Base-by-base conservation (phyloP, 75 land plant species). In the Picea sitchensis region DNA sequence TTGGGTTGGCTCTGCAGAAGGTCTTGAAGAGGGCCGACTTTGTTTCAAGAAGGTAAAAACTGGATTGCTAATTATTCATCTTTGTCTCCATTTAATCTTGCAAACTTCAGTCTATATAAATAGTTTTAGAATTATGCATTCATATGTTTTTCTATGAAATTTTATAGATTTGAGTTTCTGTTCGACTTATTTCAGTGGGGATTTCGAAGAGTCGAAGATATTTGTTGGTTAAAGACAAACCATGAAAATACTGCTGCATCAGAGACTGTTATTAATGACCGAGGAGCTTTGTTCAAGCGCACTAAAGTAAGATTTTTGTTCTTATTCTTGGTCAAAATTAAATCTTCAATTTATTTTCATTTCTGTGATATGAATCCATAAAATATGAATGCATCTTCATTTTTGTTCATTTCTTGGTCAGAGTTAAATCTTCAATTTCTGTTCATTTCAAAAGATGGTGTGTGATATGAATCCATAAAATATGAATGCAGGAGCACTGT, bases 1-100 rank as follows among this genome's bases (percentile, higher is more conserved):
- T 65, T 86, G 88, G 88, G 88, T 86, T 34, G 88, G 88, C 67
- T 86, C 81, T 75, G 86, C 81, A 36, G 88, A 86, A 78, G 88
- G 88, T 14, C 88, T 86, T 75, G 86, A 83, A 58, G 86, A 84
- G 76, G 88, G 88, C 13, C 83, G 88, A 20, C 86, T 34, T 13
- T 86, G 88, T 59, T 77, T 86, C 7, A 86, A 86, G 58, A 86
- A 84, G 88, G 88, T 86, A 14, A 4, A 20, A 8, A 47, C 51
- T 7, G 7, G 7, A 5, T 47, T 0, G 1, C 51, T 47, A 47
- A 47, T 47, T 5, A 47, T 47, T 6, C 6, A 5, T 47, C 51
- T 0, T 6, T 47, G 51, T 47, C 51, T 47, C 0, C 5, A 1
- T 0, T 7, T 47, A 47, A 5, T 36, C 20, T 41, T 38, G 8